Evolutionary conservation across 1,139 yeast genomes (phyloP).

Genomic region (Nakaseomyces sp.): DNA sequence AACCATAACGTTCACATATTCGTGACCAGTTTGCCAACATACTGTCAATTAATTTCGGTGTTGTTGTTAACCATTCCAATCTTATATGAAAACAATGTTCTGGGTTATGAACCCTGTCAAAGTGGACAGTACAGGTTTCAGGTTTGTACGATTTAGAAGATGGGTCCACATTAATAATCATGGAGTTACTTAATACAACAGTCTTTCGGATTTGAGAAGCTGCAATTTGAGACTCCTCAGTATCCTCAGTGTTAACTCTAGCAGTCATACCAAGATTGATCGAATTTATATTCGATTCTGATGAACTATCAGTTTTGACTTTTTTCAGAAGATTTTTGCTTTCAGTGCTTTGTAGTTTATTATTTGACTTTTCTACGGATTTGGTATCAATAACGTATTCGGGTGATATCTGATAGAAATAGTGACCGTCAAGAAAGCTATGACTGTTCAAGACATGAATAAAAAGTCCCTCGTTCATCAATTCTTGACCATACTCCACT

Average conservation of each 20-base stretch:
- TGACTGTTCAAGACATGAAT: constrained; percentile 78
- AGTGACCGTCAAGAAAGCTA: constrained; percentile 83
- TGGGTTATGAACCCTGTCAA: constrained; percentile 88
- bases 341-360: constrained; percentile 6
- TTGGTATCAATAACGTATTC: constrained; percentile 37
- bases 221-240: background rate
- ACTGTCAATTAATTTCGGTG: constrained; percentile 84
- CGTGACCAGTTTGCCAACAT: constrained; percentile 75
- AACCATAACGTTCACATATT: constrained; percentile 76
- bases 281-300: constrained; percentile 6
- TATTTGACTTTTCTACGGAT: constrained; percentile 8
- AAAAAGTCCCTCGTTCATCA: constrained; percentile 66
- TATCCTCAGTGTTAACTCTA: background rate
- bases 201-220: constrained; percentile 11
- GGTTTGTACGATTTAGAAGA: constrained; percentile 61
- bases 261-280: background rate
- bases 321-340: constrained; percentile 6
- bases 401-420: constrained; percentile 66
- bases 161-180: constrained; percentile 73
- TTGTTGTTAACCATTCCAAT: constrained; percentile 86
- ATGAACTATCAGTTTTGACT: constrained; percentile 8
- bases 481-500: constrained; percentile 60
- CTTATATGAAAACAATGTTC: constrained; percentile 90
- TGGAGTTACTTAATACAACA: constrained; percentile 38
- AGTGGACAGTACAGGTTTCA: constrained; percentile 75